Conservation (phyloP, 257 asterid genomes). For the Cordia subcordata region DNA sequence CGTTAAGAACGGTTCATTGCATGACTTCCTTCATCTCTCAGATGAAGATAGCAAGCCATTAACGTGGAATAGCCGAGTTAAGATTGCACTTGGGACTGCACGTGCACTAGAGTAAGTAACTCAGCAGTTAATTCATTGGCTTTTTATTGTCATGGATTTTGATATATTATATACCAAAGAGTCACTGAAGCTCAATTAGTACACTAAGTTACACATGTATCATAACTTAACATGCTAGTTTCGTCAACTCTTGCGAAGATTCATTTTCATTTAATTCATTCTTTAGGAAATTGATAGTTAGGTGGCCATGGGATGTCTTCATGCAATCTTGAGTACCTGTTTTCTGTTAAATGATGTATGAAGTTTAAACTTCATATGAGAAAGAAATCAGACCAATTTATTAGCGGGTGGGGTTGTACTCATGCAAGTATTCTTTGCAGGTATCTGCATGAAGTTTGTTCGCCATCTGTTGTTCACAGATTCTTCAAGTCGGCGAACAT, state of each 20-base stretch:
- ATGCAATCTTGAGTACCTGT: too few relatives aligned
- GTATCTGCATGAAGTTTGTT: slow-evolving; percentile 93
- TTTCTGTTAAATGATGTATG: too few relatives aligned
- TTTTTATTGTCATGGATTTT: too few relatives aligned
- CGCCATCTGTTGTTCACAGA: slow-evolving; percentile 83
- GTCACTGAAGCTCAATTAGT: too few relatives aligned
- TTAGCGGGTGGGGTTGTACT: slow-evolving; percentile 7
- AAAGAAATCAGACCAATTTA: too few relatives aligned
- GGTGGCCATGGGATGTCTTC: background rate
- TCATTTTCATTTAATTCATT: background rate
- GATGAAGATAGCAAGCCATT: slow-evolving; percentile 77
- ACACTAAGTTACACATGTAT: too few relatives aligned
- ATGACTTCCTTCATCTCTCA: slow-evolving; percentile 68
- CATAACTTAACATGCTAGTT: too few relatives aligned
- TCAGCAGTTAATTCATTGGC: too few relatives aligned
- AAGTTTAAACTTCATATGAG: too few relatives aligned
- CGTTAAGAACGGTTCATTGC: slow-evolving; percentile 71
- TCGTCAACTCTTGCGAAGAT: too few relatives aligned
- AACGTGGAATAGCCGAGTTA: slow-evolving; percentile 88
- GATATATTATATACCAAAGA: too few relatives aligned
- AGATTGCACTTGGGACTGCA: slow-evolving; percentile 94
- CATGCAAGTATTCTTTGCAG: slow-evolving; percentile 35
- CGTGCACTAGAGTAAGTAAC: slow-evolving; percentile 93
- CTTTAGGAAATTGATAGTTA: background rate
- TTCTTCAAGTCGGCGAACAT: slow-evolving; percentile 85